Evolutionary conservation across 129 eudicot genomes (phyloP), one percentile per base, ranked within the genome.

Genomic region (Heracleum sosnowskyi): DNA sequence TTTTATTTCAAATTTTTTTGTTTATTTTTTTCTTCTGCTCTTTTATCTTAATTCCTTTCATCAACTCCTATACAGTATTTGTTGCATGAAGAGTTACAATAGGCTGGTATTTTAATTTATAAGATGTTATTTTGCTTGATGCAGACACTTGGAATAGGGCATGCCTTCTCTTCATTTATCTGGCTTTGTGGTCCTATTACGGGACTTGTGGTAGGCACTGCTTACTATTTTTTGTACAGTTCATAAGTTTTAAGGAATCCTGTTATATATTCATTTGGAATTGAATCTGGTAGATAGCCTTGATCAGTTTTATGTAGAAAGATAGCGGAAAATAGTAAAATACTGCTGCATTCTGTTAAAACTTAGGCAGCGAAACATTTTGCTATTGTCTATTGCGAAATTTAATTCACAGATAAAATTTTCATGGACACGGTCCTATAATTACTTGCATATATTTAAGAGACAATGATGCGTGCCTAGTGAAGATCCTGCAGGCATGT

Each of bases 111-210:
- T 18, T 44, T 37, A 36, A 9, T 76, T 28, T 44, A 24, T 76
- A 51, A 28, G 29, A 36, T 10, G 74, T 49, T 69, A 34, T 72
- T 68, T 35, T 77, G 53, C 77, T 44, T 64, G 77, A 20, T 87
- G 86, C 97, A 92, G 99, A 95, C 99, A 75, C 97, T 95, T 81
- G 99, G 99, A 71, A 90, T 95, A 71, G 94, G 88, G 73, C 99
- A 95, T 86, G 97, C 91, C 18, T 95, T 91, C 81, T 88, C 99
- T n/a, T 95, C 99, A 17, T 95, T 95, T 84, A 92, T 95, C 77
- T 95, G 99, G 97, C 96, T 95, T 26, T 92, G 99, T 81, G 97
- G 99, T 45, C 99, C 99, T 42, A 92, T 95, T 73, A 91, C 99
- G 36, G 99, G 99, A 80, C 96, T 95, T 73, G 97, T 92, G 96